phyloP scores from a whole-genome alignment of 2,329 filamentous ascomycete genomes.

The Fusarium palustre region DNA sequence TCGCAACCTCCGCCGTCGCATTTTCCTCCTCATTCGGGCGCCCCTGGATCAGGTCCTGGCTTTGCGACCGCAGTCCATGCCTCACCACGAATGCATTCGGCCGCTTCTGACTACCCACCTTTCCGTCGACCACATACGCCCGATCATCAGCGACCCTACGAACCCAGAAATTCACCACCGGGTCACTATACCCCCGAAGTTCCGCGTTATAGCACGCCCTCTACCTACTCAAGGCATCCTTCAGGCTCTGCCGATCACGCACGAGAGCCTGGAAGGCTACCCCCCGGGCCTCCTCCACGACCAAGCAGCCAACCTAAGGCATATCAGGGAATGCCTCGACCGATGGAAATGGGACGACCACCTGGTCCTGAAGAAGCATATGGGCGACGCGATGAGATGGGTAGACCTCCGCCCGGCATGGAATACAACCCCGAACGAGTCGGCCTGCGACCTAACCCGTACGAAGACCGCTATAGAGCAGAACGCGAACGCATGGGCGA shows the following conservation, averaged over 20 bases:
- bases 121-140: slow-evolving; percentile 78
- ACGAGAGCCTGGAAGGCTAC: slow-evolving; percentile 54
- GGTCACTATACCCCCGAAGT: slow-evolving; percentile 68
- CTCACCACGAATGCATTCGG: slow-evolving; percentile 66
- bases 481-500: slow-evolving; percentile 62
- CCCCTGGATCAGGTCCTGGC: slow-evolving; percentile 56
- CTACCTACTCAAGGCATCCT: slow-evolving; percentile 65
- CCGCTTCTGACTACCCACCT: slow-evolving; percentile 69
- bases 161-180: slow-evolving; percentile 63
- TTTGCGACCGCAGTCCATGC: slow-evolving; percentile 64
- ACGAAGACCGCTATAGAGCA: slow-evolving; percentile 66
- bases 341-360: slow-evolving; percentile 60
- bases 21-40: slow-evolving; percentile 58
- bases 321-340: slow-evolving; percentile 59
- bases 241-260: slow-evolving; percentile 61
- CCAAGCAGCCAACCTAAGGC: slow-evolving; percentile 66
- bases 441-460: slow-evolving; percentile 57
- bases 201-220: slow-evolving; percentile 70
- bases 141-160: slow-evolving; percentile 71
- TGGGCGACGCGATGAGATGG: slow-evolving; percentile 62
- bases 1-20: slow-evolving; percentile 54
- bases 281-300: slow-evolving; percentile 58
- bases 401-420: slow-evolving; percentile 51
- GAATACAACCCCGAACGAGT: slow-evolving; percentile 67
- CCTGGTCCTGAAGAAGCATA: slow-evolving; percentile 59